A percentile compares a stretch with the other conserved stretches of the same genome.
Evolutionary conservation across 2,329 filamentous ascomycete genomes (phyloP).

Genomic region (Xylariaceae sp.): DNA sequence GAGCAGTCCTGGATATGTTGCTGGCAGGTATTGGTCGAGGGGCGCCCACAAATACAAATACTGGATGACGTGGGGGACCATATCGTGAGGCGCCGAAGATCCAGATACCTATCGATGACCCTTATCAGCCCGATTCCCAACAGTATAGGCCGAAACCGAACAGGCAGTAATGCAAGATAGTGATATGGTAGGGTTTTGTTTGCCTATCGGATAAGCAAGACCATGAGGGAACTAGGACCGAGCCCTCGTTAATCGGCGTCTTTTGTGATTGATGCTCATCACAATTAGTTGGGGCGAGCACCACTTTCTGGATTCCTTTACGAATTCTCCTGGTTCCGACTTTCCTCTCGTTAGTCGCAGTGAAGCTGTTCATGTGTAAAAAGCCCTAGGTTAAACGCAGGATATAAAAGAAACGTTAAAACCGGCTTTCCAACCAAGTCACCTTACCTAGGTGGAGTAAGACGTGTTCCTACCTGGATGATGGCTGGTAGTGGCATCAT

Average conservation of each 20-base stretch:
- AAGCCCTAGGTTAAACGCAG: too few species aligned
- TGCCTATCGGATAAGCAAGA: background rate
- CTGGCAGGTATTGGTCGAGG: background rate
- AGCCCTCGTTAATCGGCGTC: background rate
- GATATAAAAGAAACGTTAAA: too few species aligned
- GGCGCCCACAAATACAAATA: background rate
- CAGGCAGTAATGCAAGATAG: background rate
- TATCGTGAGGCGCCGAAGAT: background rate
- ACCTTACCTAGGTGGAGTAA: too few species aligned
- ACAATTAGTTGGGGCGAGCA: too few species aligned
- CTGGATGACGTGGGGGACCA: background rate
- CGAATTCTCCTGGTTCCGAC: background rate
- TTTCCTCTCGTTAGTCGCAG: too few species aligned
- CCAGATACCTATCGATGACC: background rate
- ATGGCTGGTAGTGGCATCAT: too few species aligned
- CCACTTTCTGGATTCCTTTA: background rate
- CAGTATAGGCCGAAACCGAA: background rate
- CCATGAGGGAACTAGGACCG: background rate
- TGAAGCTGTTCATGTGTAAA: too few species aligned
- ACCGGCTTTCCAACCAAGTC: too few species aligned
- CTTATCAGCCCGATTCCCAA: background rate
- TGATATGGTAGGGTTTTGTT: background rate
- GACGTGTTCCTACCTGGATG: too few species aligned
- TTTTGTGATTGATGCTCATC: too few species aligned
- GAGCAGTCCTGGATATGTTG: conserved; percentile 1